Conservation (phyloP, 331 rosid species). For the Malus hybrid region DNA sequence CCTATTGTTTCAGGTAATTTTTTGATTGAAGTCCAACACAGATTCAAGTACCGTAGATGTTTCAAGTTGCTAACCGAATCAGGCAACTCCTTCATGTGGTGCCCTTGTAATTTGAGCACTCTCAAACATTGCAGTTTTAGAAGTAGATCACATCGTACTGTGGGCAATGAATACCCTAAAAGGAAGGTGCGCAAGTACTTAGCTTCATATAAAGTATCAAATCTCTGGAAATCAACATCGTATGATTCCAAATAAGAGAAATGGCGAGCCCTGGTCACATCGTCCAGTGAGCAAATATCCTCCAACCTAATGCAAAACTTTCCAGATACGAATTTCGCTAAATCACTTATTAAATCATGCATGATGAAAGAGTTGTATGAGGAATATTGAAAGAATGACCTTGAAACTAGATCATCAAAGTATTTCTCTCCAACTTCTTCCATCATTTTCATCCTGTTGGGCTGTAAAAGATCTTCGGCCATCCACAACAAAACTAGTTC, state of each 20-base stretch:
- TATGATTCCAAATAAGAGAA: not conserved
- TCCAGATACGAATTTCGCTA: not conserved
- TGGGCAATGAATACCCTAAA: not conserved
- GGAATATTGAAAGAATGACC: not conserved
- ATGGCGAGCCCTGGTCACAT: constrained; percentile 2
- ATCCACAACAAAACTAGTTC: not conserved
- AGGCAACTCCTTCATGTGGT: not conserved
- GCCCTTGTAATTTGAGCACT: not conserved
- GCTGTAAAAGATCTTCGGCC: not conserved
- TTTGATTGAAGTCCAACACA: not conserved
- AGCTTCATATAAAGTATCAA: not conserved
- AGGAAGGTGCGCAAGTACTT: not conserved
- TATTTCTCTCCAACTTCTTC: not conserved
- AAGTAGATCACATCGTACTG: not conserved
- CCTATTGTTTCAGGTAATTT: not conserved
- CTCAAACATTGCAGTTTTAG: not conserved
- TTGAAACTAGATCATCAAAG: not conserved
- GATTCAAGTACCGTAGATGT: not conserved
- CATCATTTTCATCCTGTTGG: too few species aligned
- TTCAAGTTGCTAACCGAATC: not conserved
- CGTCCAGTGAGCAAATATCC: not conserved
- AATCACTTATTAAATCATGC: constrained; percentile 1
- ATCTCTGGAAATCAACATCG: not conserved
- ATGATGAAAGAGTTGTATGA: not conserved
- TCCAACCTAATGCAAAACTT: constrained; percentile 2